Evolutionary conservation across 2,329 filamentous ascomycete species (phyloP).

Genomic region (Fusarium sp.): DNA sequence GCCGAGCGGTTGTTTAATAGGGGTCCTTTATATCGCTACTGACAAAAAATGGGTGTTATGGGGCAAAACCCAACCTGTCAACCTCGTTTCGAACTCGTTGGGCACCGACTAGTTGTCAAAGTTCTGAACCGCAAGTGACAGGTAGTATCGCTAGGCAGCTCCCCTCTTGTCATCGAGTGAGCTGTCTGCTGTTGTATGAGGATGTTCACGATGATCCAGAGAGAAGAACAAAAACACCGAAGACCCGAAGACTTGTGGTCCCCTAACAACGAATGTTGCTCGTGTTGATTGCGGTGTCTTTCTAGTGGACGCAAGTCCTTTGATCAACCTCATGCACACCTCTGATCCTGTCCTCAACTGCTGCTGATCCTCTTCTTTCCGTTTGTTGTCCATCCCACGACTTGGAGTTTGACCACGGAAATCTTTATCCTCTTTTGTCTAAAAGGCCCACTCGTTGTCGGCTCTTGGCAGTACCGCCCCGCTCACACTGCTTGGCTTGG

Average conservation of each 20-base stretch:
- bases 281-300: slow-evolving; percentile 12
- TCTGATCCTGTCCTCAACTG: slow-evolving; percentile 33
- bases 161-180: slow-evolving; percentile 11
- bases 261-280: slow-evolving; percentile 11
- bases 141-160: slow-evolving; percentile 17
- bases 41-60: slow-evolving; percentile 26
- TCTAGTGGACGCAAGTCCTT: slow-evolving; percentile 10
- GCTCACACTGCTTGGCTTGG: slow-evolving; percentile 27
- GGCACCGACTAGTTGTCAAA: slow-evolving; percentile 19
- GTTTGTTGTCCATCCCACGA: slow-evolving; percentile 27
- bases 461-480: slow-evolving; percentile 39
- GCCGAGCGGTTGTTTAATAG: slow-evolving; percentile 34
- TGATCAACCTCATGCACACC: slow-evolving; percentile 35
- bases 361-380: slow-evolving; percentile 36
- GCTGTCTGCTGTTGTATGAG: slow-evolving; percentile 15
- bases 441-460: slow-evolving; percentile 22
- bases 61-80: slow-evolving; percentile 15
- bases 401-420: slow-evolving; percentile 32
- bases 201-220: slow-evolving; percentile 34
- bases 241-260: slow-evolving; percentile 21
- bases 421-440: slow-evolving; percentile 35
- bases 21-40: slow-evolving; percentile 23
- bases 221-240: slow-evolving; percentile 27
- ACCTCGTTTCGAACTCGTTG: slow-evolving; percentile 26
- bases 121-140: slow-evolving; percentile 20